Base-by-base conservation (phyloP, 768 basidiomycete species). In the Lentinus brumalis region DNA sequence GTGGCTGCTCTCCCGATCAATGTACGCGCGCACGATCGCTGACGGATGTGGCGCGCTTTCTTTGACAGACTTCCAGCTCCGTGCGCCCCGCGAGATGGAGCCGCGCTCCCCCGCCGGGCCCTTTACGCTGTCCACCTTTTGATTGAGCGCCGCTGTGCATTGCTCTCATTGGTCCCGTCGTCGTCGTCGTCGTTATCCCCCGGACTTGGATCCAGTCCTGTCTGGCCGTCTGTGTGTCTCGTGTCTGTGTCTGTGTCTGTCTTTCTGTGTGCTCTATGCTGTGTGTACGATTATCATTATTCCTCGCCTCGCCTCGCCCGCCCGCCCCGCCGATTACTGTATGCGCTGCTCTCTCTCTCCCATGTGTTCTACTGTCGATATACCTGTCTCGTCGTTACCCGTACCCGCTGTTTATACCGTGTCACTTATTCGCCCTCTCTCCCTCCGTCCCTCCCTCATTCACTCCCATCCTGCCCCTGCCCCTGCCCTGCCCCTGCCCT, bases 121-220 rank as follows among this genome's bases (percentile, higher is more conserved):
- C n/a, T 75, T 77, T 59, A 75, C 76, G 41, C 70, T 86, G 57
- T 86, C 88, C 42, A 89, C 88, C 2, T 90, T 90, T 69, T 89
- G 69, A 76, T 59, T 26, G 21, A 26, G 21, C 30, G 41, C 15
- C 15, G 47, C 35, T 29, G n/a, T 15, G 46, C 38, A 44, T n/a
- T 51, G 40, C 42, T 50, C 15, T 18, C 30, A 8, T 40, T 21
- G 18, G 18, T 32, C 44, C 6, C 39, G 16, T 30, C 51, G 3
- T 41, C 46, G 18, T 11, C 35, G 7, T 35, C 35, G 6, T 11
- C 3, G 7, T 11, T 7, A 7, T 11, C 14, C 5, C 31, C 53
- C 40, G 29, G n/a, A 40, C 52, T 15, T 29, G 12, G 39, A 38
- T 49, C 38, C 39, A 18, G 50, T 32, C 38, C 39, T 31, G 50